phyloP scores from a whole-genome alignment of 2,329 filamentous ascomycete species.

The Aspergillus sp. region DNA sequence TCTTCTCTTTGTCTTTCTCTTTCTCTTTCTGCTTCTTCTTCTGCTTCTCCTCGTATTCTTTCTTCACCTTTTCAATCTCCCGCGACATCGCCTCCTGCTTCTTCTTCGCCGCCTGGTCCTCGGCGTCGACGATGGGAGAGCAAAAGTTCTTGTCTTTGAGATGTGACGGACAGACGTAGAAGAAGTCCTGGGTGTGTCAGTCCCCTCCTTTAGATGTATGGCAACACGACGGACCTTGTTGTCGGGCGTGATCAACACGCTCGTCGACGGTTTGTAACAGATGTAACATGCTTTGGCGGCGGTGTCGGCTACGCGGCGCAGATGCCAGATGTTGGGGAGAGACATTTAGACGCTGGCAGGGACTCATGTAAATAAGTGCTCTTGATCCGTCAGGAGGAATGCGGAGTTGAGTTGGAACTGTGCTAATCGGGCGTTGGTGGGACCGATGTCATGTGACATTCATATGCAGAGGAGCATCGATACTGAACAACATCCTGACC shows the following conservation, averaged over 20 bases:
- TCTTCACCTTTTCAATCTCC: constrained; percentile 49
- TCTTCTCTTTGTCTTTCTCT: constrained; percentile 47
- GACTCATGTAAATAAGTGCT: background rate
- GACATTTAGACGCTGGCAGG: constrained; percentile 20
- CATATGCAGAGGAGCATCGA: too few relatives aligned
- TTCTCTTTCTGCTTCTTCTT: constrained; percentile 66
- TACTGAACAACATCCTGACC: too few relatives aligned
- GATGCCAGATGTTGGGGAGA: constrained; percentile 76
- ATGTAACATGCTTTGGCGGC: constrained; percentile 82
- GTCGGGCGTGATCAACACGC: constrained; percentile 83
- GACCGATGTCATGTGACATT: constrained; percentile 14
- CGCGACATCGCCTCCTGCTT: constrained; percentile 44
- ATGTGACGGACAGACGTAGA: constrained; percentile 84
- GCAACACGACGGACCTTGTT: constrained; percentile 65
- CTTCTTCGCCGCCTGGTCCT: constrained; percentile 41
- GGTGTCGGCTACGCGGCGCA: constrained; percentile 83
- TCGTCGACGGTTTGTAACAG: constrained; percentile 84
- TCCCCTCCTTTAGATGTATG: background rate
- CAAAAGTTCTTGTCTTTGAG: constrained; percentile 82
- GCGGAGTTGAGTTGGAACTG: background rate
- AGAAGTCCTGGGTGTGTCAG: constrained; percentile 66
- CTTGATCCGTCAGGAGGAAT: background rate
- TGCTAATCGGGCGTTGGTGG: background rate
- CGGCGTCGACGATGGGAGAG: constrained; percentile 50
- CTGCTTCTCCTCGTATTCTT: constrained; percentile 72